A percentile compares a stretch with the other conserved stretches of the same genome.
phyloP scores from a whole-genome alignment of 805 yeast genomes.

The Scheffersomyces spartinae region DNA sequence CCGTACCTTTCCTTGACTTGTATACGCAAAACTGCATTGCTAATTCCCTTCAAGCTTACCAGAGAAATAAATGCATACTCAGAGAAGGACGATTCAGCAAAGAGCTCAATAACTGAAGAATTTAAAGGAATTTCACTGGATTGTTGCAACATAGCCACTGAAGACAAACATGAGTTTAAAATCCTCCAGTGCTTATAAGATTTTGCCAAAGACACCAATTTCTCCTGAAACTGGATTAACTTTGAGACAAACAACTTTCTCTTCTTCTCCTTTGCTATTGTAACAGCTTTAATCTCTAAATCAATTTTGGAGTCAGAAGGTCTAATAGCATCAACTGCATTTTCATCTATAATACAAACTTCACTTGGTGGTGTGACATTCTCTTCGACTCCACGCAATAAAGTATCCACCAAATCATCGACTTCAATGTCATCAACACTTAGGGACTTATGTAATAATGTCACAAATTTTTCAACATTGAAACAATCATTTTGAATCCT shows the following conservation, averaged over 20 bases:
- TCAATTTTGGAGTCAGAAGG: constrained; percentile 55
- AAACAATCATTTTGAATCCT: constrained; percentile 47
- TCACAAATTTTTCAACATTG: constrained; percentile 36
- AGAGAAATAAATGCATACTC: constrained; percentile 61
- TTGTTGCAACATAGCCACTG: constrained; percentile 41
- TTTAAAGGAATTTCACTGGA: constrained; percentile 38
- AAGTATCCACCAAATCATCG: constrained; percentile 40
- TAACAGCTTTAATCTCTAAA: constrained; percentile 46
- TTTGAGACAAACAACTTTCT: constrained; percentile 29
- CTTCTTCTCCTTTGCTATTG: constrained; percentile 51
- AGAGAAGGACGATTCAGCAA: constrained; percentile 38
- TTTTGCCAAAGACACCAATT: constrained; percentile 14
- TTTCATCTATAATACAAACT: constrained; percentile 38
- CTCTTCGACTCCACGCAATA: constrained; percentile 25
- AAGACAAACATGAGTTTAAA: constrained; percentile 34
- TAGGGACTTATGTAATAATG: constrained; percentile 42
- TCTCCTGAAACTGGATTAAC: constrained; percentile 32
- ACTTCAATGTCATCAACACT: constrained; percentile 45
- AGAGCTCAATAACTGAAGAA: constrained; percentile 25
- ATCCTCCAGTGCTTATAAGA: constrained; percentile 45
- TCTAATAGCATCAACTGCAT: constrained; percentile 32
- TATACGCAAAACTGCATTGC: no score
- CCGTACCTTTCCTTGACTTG: no score
- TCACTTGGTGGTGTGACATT: constrained; percentile 21
- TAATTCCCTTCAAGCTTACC: constrained; percentile 47